Evolutionary conservation across 805 yeast genomes (phyloP).

Genomic region (Debaryomyces maramus): DNA sequence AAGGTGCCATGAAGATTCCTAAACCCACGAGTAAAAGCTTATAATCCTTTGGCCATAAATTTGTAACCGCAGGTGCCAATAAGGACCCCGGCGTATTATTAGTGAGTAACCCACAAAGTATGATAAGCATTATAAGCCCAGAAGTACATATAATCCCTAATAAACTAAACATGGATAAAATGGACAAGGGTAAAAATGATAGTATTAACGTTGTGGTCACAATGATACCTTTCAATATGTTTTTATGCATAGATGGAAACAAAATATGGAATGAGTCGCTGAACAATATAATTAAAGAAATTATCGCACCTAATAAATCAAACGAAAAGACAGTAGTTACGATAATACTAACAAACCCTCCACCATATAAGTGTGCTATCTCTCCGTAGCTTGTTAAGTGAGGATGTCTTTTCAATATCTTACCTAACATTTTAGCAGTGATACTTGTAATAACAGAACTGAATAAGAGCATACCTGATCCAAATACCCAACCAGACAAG

Average conservation of each 20-base stretch:
- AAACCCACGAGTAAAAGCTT: constrained; percentile 49
- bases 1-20: constrained; percentile 75
- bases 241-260: constrained; percentile 35
- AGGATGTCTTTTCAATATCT: constrained; percentile 41
- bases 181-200: constrained; percentile 56
- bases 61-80: constrained; percentile 43
- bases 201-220: constrained; percentile 41
- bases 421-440: constrained; percentile 57
- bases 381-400: constrained; percentile 56
- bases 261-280: constrained; percentile 57
- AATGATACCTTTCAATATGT: constrained; percentile 43
- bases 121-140: constrained; percentile 46
- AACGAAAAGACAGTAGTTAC: constrained; percentile 52
- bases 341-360: constrained; percentile 40
- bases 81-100: constrained; percentile 54
- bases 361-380: constrained; percentile 53
- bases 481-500: constrained; percentile 66
- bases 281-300: constrained; percentile 58
- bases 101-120: constrained; percentile 47
- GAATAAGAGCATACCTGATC: constrained; percentile 39
- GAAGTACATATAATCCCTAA: constrained; percentile 58
- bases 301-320: constrained; percentile 62
- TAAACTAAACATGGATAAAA: constrained; percentile 54
- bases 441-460: constrained; percentile 52
- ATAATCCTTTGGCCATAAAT: constrained; percentile 31